These are phyloP conservation scores for Aspergillus incahuasiensis DNA, from an alignment of 495 filamentous ascomycete species.

Conservation along the genomic window DNA sequence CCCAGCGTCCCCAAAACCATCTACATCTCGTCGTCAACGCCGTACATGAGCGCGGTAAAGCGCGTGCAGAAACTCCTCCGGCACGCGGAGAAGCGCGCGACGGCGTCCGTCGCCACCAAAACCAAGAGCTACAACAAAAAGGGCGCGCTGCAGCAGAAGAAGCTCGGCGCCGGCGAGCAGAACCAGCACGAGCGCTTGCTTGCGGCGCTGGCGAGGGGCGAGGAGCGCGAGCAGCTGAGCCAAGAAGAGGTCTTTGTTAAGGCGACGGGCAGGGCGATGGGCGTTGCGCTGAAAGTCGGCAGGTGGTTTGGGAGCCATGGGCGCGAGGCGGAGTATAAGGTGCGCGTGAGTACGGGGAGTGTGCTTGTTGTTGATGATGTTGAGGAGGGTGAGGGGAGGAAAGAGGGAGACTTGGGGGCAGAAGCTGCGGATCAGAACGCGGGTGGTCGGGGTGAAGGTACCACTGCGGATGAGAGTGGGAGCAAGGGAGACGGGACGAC, in stretches of 20 bases:
- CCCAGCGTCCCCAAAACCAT: conserved; percentile 56
- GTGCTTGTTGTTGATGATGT: conserved; percentile 71
- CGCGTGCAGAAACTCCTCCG: conserved; percentile 69
- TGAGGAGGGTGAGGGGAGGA: conserved; percentile 32
- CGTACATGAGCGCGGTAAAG: conserved; percentile 78
- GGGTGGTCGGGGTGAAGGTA: not conserved
- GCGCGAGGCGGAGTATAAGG: conserved; percentile 48
- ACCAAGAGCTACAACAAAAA: conserved; percentile 31
- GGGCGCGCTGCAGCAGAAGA: conserved; percentile 27
- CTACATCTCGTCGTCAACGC: conserved; percentile 71
- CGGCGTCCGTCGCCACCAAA: conserved; percentile 32
- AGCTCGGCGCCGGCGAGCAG: conserved; percentile 34
- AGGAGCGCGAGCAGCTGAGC: conserved; percentile 26
- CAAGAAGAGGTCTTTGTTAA: conserved; percentile 66
- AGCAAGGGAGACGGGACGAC: not conserved
- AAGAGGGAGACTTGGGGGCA: conserved; percentile 16
- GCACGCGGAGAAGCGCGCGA: conserved; percentile 57
- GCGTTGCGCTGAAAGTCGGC: conserved; percentile 60
- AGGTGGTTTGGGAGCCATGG: conserved; percentile 52
- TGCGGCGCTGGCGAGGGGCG: not conserved
- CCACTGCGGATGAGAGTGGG: not conserved
- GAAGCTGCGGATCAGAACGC: not conserved
- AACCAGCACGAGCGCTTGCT: conserved; percentile 22
- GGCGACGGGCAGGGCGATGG: conserved; percentile 75
- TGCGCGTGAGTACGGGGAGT: conserved; percentile 58